These are phyloP conservation scores for Herpetospermum pedunculosum DNA, from an alignment of 306 rosid species.

Conservation along the genomic window DNA sequence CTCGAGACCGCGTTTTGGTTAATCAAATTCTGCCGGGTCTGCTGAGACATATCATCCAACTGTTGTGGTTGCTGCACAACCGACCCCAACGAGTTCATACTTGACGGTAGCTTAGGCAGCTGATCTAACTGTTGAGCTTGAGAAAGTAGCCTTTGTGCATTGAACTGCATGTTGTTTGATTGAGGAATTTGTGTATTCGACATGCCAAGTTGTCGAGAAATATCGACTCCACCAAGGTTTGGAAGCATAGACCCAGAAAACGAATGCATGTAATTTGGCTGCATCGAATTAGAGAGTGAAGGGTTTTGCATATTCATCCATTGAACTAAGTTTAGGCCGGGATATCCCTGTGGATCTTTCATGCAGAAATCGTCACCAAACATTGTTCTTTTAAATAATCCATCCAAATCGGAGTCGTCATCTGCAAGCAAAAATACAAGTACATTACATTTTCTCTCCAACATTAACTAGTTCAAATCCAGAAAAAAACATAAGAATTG, in stretches of 20 bases:
- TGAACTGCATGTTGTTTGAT: constrained; percentile 45
- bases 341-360: constrained; percentile 71
- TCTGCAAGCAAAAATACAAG: constrained; percentile 23
- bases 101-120: constrained; percentile 41
- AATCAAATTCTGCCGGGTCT: constrained; percentile 37
- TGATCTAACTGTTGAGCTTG: constrained; percentile 72
- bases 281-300: constrained; percentile 45
- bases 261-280: constrained; percentile 54
- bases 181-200: constrained; percentile 51
- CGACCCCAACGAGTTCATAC: constrained; percentile 36
- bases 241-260: constrained; percentile 52
- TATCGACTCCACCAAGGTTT: constrained; percentile 57
- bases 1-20: constrained; percentile 42
- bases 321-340: constrained; percentile 82
- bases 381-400: constrained; percentile 59
- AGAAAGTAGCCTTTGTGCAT: constrained; percentile 51
- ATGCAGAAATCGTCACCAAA: constrained; percentile 67
- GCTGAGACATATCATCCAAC: constrained; percentile 43
- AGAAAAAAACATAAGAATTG: not conserved
- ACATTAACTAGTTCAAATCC: not conserved
- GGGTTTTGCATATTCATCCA: constrained; percentile 98
- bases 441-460: not conserved
- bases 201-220: constrained; percentile 61
- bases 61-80: constrained; percentile 48
- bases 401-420: constrained; percentile 65